Conservation (phyloP, 1,284 basidiomycete genomes). For the Coniferiporia sulphurascens region DNA sequence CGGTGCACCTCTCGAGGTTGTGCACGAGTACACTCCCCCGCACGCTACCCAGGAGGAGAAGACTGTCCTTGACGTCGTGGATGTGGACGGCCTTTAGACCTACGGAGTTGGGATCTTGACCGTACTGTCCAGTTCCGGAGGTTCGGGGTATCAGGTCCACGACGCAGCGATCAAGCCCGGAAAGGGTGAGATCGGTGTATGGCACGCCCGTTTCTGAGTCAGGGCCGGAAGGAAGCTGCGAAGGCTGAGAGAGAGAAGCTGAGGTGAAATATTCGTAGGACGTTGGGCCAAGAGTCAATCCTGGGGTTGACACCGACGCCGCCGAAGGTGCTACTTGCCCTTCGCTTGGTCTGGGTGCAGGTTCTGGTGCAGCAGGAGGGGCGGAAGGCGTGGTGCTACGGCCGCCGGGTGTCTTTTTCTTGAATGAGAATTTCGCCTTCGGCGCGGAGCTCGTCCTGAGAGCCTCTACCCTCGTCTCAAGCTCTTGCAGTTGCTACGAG, state of each 20-base stretch:
- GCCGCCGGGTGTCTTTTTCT: slow-evolving; percentile 40
- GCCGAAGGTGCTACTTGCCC: neutral
- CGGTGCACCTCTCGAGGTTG: slow-evolving; percentile 49
- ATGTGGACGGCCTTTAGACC: slow-evolving; percentile 60
- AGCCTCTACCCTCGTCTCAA: slow-evolving; percentile 50
- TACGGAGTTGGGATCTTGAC: neutral
- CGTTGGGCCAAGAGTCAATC: slow-evolving; percentile 36
- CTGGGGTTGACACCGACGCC: slow-evolving; percentile 2
- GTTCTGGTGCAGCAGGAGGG: neutral
- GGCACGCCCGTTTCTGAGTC: slow-evolving; percentile 8
- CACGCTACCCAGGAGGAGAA: slow-evolving; percentile 61
- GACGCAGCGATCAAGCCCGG: slow-evolving; percentile 57
- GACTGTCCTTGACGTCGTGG: slow-evolving; percentile 43
- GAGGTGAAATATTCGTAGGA: slow-evolving; percentile 39
- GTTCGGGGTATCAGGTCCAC: slow-evolving; percentile 49
- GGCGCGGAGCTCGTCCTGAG: slow-evolving; percentile 37
- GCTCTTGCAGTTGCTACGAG: slow-evolving; percentile 56
- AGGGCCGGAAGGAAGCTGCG: slow-evolving; percentile 9
- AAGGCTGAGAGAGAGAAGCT: slow-evolving; percentile 26
- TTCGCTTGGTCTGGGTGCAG: neutral
- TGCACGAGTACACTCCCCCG: slow-evolving; percentile 69
- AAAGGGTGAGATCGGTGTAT: slow-evolving; percentile 50
- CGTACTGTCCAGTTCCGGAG: slow-evolving; percentile 16
- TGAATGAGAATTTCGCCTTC: slow-evolving; percentile 69
- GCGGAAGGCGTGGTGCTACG: slow-evolving; percentile 2